These are phyloP conservation scores for Prinsepia uniflora DNA, from an alignment of 306 rosid genomes.

Conservation along the genomic window DNA sequence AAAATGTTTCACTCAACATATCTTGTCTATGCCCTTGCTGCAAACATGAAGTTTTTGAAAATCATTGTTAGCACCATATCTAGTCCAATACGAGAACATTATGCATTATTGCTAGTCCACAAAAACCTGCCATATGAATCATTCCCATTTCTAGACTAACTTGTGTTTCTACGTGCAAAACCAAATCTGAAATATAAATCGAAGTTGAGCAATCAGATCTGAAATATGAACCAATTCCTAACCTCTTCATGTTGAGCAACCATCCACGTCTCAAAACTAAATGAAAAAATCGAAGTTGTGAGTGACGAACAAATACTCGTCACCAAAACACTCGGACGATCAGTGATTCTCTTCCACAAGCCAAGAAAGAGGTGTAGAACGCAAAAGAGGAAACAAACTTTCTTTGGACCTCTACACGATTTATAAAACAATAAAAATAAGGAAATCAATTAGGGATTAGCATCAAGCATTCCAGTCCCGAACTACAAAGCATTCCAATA, in stretches of 20 bases:
- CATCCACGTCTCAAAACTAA: constrained; percentile 89
- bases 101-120: neutral
- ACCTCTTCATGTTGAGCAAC: constrained; percentile 85
- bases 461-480: neutral
- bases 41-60: constrained; percentile 26
- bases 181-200: constrained; percentile 18
- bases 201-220: constrained; percentile 7
- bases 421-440: neutral
- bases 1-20: constrained; percentile 73
- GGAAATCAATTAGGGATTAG: neutral
- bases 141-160: neutral
- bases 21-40: constrained; percentile 93
- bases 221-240: constrained; percentile 17
- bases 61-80: constrained; percentile 18
- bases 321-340: constrained; percentile 56
- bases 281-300: constrained; percentile 62
- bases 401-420: constrained; percentile 72
- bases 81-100: constrained; percentile 3
- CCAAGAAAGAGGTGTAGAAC: constrained; percentile 62
- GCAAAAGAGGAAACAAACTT: constrained; percentile 65
- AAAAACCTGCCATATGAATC: neutral
- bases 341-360: constrained; percentile 62
- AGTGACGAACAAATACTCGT: constrained; percentile 60
- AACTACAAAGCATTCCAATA: constrained; percentile 6
- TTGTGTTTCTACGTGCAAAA: constrained; percentile 10